Base-by-base conservation (phyloP, 108 stramenopile genomes). In the Cylindrotheca fusiformis region DNA sequence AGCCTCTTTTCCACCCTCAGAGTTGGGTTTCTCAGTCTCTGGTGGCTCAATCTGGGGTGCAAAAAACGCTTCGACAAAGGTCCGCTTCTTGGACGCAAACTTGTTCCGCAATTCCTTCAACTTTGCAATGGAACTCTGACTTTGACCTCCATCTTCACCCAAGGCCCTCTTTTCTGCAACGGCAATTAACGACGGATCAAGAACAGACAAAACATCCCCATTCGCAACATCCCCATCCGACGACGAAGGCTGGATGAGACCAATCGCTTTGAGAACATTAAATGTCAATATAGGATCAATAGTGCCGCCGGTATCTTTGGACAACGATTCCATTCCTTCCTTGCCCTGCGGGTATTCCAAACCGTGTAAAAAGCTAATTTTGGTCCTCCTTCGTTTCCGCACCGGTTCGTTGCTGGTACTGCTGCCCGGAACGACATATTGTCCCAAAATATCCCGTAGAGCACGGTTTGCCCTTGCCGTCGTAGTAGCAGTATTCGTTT, bases 231-330 rank as follows among this genome's bases (percentile, higher is more conserved):
- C 46, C n/a, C 55, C 51, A 4, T 47, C 28, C 18, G 68, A 61
- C 10, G 60, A 20, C 4, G 54, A 56, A 30, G 46, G 60, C 14
- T 71, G 60, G 44, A 81, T 72, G 32, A 88, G 62, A 5, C 88
- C 88, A 25, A 90, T 60, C 18, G 84, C 77, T 48, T 71, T 65
- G 64, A 90, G 60, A 8, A 90, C 86, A 31, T 78, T 77, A 64
- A 85, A 85, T 29, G 82, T 74, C 52, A 90, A 61, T 12, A 78
- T 61, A n/a, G 86, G 82, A 53, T 90, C 83, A 21, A 83, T 56
- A 10, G 57, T 45, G 12, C 2, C 45, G 6, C 14, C 36, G 10
- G 6, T 41, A 41, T 41, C 14, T 14, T 41, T 41, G 10, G 6
- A 6, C 14, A 10, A 10, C 36, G 36, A 41, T 14, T 41, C 14